phyloP scores from a whole-genome alignment of 129 eudicot species.

The Escallonia rubra region DNA sequence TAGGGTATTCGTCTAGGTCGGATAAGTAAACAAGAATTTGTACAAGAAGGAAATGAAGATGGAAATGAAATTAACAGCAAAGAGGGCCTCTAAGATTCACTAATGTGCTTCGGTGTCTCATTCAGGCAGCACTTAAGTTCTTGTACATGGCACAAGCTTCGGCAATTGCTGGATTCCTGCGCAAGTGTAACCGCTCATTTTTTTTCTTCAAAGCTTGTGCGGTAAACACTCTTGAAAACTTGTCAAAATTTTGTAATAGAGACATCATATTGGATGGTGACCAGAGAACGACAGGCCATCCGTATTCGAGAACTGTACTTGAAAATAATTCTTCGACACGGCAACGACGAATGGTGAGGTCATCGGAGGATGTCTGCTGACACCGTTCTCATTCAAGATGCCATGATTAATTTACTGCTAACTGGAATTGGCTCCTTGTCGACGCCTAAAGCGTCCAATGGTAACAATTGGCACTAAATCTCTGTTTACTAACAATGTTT shows the following conservation, averaged over 20 bases:
- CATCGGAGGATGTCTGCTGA: too few species aligned
- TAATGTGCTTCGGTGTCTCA: too few species aligned
- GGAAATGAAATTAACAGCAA: too few species aligned
- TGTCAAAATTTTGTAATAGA: slow-evolving; percentile 13
- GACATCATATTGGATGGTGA: slow-evolving; percentile 43
- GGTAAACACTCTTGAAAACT: not conserved
- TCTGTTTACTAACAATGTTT: slow-evolving; percentile 48
- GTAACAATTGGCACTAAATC: slow-evolving; percentile 45
- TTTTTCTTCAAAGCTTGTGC: not conserved
- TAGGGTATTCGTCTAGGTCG: not conserved
- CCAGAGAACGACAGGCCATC: slow-evolving; percentile 45
- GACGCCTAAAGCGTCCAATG: slow-evolving; percentile 40
- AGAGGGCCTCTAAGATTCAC: too few species aligned
- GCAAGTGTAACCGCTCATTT: not conserved
- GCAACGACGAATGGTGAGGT: too few species aligned
- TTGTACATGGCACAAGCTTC: not conserved
- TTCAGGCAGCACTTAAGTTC: not conserved
- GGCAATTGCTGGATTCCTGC: not conserved
- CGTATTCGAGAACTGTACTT: slow-evolving; percentile 44
- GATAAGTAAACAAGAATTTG: not conserved
- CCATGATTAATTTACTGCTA: too few species aligned
- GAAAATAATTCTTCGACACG: too few species aligned
- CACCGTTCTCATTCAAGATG: too few species aligned
- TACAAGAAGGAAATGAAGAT: too few species aligned
- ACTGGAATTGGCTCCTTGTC: too few species aligned